Percentiles rank a stretch among this genome's conserved stretches.
These are phyloP conservation scores for Kokia cookei DNA, from an alignment of 441 rosid species.

Conservation along the genomic window DNA sequence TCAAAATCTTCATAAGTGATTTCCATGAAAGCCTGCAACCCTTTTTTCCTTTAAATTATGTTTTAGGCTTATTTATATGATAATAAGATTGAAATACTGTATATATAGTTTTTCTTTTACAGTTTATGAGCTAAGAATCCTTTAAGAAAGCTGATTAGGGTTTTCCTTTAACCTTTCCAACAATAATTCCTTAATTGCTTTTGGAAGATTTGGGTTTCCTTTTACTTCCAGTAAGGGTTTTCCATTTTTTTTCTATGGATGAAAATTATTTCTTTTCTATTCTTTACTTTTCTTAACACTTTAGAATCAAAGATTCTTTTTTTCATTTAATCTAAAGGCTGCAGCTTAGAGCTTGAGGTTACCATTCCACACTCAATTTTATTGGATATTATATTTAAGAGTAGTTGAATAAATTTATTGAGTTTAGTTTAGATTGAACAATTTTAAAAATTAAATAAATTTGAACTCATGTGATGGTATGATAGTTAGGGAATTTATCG, in stretches of 20 bases:
- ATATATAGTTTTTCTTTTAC: not conserved
- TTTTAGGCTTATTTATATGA: not conserved
- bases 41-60: not conserved
- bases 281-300: not conserved
- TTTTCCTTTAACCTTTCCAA: slow-evolving; percentile 17
- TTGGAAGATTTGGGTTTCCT: not conserved
- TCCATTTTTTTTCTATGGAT: not conserved
- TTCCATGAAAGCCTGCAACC: slow-evolving; percentile 7
- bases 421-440: too few species aligned
- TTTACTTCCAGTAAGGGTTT: not conserved
- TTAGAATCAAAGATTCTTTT: not conserved
- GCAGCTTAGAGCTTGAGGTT: too few species aligned
- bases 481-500: too few species aligned
- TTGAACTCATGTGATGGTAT: too few species aligned
- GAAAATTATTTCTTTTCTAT: not conserved
- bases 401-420: too few species aligned
- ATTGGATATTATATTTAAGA: too few species aligned
- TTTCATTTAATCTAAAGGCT: too few species aligned
- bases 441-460: too few species aligned
- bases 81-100: not conserved
- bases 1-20: slow-evolving; percentile 33
- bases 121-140: not conserved
- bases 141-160: not conserved
- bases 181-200: slow-evolving; percentile 28
- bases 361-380: too few species aligned